Evolutionary conservation across 2,329 filamentous ascomycete species (phyloP), one percentile per base, ranked within the genome.

Genomic region (Ceratocystis cubensis): DNA sequence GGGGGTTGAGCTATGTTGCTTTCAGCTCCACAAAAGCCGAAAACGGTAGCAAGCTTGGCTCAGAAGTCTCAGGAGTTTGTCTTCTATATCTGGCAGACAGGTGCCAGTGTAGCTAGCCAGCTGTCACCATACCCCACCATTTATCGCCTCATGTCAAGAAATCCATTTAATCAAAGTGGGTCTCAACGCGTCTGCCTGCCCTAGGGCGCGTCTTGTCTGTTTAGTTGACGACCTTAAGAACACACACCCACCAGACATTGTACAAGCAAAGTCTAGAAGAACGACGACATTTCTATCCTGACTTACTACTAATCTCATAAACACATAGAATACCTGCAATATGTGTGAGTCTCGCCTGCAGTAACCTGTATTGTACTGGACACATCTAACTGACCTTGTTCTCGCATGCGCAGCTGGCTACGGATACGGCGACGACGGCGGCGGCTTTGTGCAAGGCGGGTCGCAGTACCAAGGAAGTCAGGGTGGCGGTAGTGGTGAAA

Each of bases 361-460:
- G 15, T 20, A 37, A 15, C 17, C 56, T 37, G 20, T 37, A 15
- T 30, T 13, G 45, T 20, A 10, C 25, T 33, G 17, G 3, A 8
- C 44, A 41, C 7, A 15, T 33, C 41, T 30, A 10, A 7, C 44
- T 50, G 17, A 46, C 62, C 37, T 15, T 50, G 37, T 20, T 6
- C 15, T 48, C 17, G 3, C 17, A 8, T 44, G 10, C 13, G 45
- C 57, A 68, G 66, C 66, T 61, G 66, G 64, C 65, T 68, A 65
- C 68, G 78, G 81, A 71, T 82, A 81, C 70, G 83, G 79, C 73
- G 82, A 83, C 67, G 82, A 84, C 71, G 82, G 80, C 59, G 84
- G 84, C 70, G 84, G 84, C 65, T 87, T 86, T 76, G 77, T 86
- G 70, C 80, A 77, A 69, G 79, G 80, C 66, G 83, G 81, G 68